Evolutionary conservation across 768 basidiomycete genomes (phyloP), one percentile per base, ranked within the genome.

Genomic region (Mycena amicta): DNA sequence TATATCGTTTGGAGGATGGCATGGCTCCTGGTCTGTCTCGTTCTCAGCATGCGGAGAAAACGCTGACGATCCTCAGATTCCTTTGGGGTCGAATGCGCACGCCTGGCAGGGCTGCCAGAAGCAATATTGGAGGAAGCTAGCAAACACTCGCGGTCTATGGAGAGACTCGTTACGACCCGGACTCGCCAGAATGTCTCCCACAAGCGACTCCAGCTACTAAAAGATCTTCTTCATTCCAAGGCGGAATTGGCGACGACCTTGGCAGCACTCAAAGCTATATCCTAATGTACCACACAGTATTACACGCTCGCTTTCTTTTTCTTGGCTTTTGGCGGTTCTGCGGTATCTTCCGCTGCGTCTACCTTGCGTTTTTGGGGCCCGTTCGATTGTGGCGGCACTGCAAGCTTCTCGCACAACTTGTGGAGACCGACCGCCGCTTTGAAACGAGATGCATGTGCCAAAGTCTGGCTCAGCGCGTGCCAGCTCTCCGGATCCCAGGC

Each of bases 31-130:
- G 85, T 73, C 55, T 56, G 66, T 52, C 26, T 22, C 30, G 11
- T 59, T 22, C 26, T 50, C 29, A 22, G 39, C n/a, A 40, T 20
- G 5, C 47, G 20, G 27, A 53, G 28, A 5, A 20, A 29, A 56
- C 37, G 49, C n/a, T 31, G 37, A 28, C 22, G 52, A 20, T 23
- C 41, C 33, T 41, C 27, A 78, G 89, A 89, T 67, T 94, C 92
- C 0, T 98, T 95, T 68, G 95, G 95, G 12, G 87, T 97, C 8
- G 95, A 96, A 77, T 96, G 94, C 70, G 94, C 88, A 6, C 83
- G 93, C 43, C 81, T 98, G 25, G 96, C 96, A 0, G 89, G 89
- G 8, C 70, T 98, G 30, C 90, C 93, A 0, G 87, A 89, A 62
- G 60, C 71, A 1, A 79, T 98, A 6, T 77, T 98, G 3, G 71